phyloP scores from a whole-genome alignment of 495 filamentous ascomycete species.

The Hyaloscypha bicolor region DNA sequence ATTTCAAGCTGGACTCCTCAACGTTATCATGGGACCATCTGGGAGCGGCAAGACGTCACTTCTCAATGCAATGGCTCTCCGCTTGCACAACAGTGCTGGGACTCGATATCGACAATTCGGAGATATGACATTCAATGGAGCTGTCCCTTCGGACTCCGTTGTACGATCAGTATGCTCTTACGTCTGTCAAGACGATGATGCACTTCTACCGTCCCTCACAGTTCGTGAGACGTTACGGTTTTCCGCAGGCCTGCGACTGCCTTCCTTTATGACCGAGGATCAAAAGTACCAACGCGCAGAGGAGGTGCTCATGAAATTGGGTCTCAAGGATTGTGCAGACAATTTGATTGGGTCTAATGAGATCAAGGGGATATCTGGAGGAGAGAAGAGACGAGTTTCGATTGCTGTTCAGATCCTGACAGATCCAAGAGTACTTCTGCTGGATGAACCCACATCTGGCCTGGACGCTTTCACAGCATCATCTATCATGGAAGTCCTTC shows the following conservation, averaged over 20 bases:
- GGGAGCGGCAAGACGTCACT: constrained; percentile 75
- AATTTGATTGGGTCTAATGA: constrained; percentile 70
- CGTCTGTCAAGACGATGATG: constrained; percentile 77
- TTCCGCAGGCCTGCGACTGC: constrained; percentile 68
- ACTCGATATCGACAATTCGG: constrained; percentile 59
- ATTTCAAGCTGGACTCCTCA: constrained; percentile 64
- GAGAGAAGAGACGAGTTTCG: constrained; percentile 73
- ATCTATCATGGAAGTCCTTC: constrained; percentile 72
- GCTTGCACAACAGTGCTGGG: constrained; percentile 56
- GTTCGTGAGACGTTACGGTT: constrained; percentile 73
- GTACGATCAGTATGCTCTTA: constrained; percentile 72
- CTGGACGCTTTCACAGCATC: constrained; percentile 76
- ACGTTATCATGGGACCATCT: constrained; percentile 79
- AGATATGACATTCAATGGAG: constrained; percentile 66
- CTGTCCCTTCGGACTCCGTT: constrained; percentile 63
- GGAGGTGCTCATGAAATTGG: constrained; percentile 71
- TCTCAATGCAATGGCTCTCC: constrained; percentile 66
- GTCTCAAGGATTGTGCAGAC: constrained; percentile 75
- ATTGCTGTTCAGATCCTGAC: constrained; percentile 78
- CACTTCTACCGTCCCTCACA: constrained; percentile 70
- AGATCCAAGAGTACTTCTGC: constrained; percentile 66
- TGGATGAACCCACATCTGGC: constrained; percentile 77
- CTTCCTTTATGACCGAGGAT: constrained; percentile 62
- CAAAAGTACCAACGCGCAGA: constrained; percentile 69
- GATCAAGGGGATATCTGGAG: constrained; percentile 76